Evolutionary conservation across 2,329 filamentous ascomycete species (phyloP).

Genomic region (Cylindrodendrum hubeiense): DNA sequence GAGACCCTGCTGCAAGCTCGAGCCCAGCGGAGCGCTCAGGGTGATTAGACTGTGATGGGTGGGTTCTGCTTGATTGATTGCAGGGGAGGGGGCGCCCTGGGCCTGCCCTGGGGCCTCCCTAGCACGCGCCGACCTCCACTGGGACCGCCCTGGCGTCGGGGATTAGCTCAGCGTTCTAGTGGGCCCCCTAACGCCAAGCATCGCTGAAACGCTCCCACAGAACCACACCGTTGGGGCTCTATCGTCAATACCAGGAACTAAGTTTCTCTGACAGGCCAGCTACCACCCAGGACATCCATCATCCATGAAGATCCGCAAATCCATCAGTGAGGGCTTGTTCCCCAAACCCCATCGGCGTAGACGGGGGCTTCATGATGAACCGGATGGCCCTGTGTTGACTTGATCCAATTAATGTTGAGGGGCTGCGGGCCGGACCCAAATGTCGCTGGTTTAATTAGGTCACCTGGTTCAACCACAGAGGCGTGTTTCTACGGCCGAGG

Average conservation of each 20-base stretch:
- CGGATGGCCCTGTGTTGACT: not conserved
- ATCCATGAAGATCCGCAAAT: too few relatives aligned
- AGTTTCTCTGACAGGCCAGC: not conserved
- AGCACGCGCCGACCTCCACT: slow-evolving; percentile 8
- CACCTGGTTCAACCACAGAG: slow-evolving; percentile 11
- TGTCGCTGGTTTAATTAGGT: slow-evolving; percentile 23
- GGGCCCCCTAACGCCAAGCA: slow-evolving; percentile 21
- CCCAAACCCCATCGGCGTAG: not conserved
- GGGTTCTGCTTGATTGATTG: slow-evolving; percentile 15
- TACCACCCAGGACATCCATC: too few relatives aligned
- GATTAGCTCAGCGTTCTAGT: slow-evolving; percentile 11
- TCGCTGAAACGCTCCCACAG: slow-evolving; percentile 35
- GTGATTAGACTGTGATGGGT: not conserved
- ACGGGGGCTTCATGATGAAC: not conserved
- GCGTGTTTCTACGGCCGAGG: not conserved
- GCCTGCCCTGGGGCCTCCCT: slow-evolving; percentile 23
- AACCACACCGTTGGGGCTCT: slow-evolving; percentile 28
- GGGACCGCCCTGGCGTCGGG: slow-evolving; percentile 12
- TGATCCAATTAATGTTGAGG: slow-evolving; percentile 4
- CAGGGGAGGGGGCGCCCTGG: slow-evolving; percentile 28
- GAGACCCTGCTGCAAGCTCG: slow-evolving; percentile 4
- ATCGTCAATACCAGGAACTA: slow-evolving; percentile 3
- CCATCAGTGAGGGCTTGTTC: not conserved
- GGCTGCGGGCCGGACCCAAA: slow-evolving; percentile 1
- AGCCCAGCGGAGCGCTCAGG: slow-evolving; percentile 4